Evolutionary conservation across 306 rosid species (phyloP).

Genomic region (Rosa multiflora): DNA sequence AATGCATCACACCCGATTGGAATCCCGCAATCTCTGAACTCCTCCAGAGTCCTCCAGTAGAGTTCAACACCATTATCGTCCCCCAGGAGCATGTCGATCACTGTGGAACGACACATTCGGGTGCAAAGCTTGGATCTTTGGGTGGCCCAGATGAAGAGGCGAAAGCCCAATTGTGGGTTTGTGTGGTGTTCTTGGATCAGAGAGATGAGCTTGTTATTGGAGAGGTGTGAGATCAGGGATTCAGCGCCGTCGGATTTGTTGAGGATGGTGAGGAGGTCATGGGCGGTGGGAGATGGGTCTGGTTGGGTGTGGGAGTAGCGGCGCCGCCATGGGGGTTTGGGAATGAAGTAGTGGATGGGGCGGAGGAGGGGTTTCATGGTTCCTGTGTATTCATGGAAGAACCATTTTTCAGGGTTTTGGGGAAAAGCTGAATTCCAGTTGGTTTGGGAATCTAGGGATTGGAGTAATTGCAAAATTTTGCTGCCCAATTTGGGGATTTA

Average conservation of each 20-base stretch:
- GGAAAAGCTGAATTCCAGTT: too few species aligned
- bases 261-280: conserved; percentile 34
- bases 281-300: conserved; percentile 7
- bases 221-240: conserved; percentile 12
- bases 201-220: conserved; percentile 11
- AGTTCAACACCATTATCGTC: conserved; percentile 36
- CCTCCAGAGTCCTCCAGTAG: conserved; percentile 55
- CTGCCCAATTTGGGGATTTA: neutral
- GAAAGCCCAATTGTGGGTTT: conserved; percentile 28
- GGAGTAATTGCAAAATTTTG: neutral
- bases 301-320: conserved; percentile 20
- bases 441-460: neutral
- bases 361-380: conserved; percentile 19
- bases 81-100: conserved; percentile 29
- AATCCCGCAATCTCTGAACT: conserved; percentile 43
- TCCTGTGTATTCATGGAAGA: neutral
- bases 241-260: conserved; percentile 20
- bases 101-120: conserved; percentile 19
- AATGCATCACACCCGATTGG: conserved; percentile 44
- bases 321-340: conserved; percentile 26
- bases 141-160: conserved; percentile 70
- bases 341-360: conserved; percentile 12
- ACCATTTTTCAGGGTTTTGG: neutral
- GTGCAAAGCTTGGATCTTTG: conserved; percentile 24
- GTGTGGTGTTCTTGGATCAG: conserved; percentile 31